A percentile compares a stretch with the other conserved stretches of the same genome.
Evolutionary conservation across 345 rosid species (phyloP).

Genomic region (Reutealis trisperma): DNA sequence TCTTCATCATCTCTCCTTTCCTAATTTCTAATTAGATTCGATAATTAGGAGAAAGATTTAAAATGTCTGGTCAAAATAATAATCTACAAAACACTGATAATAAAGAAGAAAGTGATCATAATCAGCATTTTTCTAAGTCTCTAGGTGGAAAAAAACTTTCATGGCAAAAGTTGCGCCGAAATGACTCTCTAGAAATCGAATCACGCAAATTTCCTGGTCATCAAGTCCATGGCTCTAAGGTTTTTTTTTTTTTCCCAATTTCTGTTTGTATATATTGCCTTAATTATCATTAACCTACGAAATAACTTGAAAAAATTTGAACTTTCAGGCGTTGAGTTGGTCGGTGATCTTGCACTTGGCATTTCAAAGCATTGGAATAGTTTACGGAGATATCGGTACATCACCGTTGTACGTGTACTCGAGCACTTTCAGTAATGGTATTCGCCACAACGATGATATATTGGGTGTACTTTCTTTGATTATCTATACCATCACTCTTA

Average conservation of each 20-base stretch:
- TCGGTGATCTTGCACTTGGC: slow-evolving; percentile 45
- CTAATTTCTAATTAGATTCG: not conserved
- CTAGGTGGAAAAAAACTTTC: slow-evolving; percentile 28
- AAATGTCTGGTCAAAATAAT: slow-evolving; percentile 11
- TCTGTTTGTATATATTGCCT: not conserved
- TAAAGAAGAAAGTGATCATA: not conserved
- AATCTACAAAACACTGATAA: not conserved
- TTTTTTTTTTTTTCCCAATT: not conserved
- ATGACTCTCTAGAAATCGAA: slow-evolving; percentile 51
- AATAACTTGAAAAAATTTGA: too few species aligned
- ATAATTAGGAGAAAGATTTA: not conserved
- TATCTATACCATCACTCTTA: slow-evolving; percentile 52
- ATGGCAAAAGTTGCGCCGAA: slow-evolving; percentile 28
- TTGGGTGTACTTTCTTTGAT: slow-evolving; percentile 60
- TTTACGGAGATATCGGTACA: slow-evolving; percentile 63
- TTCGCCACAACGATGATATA: slow-evolving; percentile 47
- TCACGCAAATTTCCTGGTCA: slow-evolving; percentile 25
- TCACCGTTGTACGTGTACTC: slow-evolving; percentile 59
- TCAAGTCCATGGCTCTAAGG: slow-evolving; percentile 36
- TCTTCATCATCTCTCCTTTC: not conserved
- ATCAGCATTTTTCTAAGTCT: slow-evolving; percentile 2
- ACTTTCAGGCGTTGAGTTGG: slow-evolving; percentile 31
- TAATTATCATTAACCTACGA: too few species aligned
- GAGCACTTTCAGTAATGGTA: slow-evolving; percentile 36
- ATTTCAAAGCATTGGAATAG: slow-evolving; percentile 62